Conservation (phyloP, 1,139 yeast species). For the Meyerozyma carpophila region DNA sequence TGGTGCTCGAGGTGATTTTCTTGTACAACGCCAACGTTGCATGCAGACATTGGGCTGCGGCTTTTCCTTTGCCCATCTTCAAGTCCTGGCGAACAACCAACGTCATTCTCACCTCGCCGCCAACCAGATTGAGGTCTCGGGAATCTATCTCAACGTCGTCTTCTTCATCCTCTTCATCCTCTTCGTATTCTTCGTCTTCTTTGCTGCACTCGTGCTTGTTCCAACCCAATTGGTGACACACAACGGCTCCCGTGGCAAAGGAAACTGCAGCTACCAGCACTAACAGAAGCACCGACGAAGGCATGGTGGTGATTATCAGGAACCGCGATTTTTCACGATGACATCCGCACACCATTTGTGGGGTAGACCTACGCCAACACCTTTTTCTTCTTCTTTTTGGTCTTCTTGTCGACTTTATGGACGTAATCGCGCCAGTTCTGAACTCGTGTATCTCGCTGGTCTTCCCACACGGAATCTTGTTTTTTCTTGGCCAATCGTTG, state of each 20-base stretch:
- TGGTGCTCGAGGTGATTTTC: slow-evolving; percentile 51
- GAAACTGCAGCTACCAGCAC: slow-evolving; percentile 1
- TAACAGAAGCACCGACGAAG: background rate
- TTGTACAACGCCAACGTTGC: slow-evolving; percentile 92
- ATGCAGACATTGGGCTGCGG: slow-evolving; percentile 96
- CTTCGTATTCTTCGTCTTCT: slow-evolving; percentile 26
- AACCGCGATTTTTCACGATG: background rate
- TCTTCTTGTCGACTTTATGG: slow-evolving; percentile 2
- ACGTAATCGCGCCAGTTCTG: slow-evolving; percentile 1
- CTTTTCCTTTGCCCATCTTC: slow-evolving; percentile 91
- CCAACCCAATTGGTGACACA: background rate
- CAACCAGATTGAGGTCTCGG: slow-evolving; percentile 50
- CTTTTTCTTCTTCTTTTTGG: slow-evolving; percentile 2
- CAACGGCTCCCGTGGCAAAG: background rate
- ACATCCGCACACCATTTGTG: slow-evolving; percentile 1
- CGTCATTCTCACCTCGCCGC: slow-evolving; percentile 85
- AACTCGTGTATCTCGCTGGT: slow-evolving; percentile 1
- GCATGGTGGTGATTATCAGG: background rate
- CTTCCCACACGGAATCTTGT: slow-evolving; percentile 2
- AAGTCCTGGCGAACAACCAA: slow-evolving; percentile 83
- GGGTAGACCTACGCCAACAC: background rate
- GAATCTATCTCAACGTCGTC: slow-evolving; percentile 55
- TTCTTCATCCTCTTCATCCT: slow-evolving; percentile 27
- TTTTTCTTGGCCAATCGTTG: background rate
- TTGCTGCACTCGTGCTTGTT: background rate